These are phyloP conservation scores for Mortierella sp. DNA, from an alignment of 371 early-diverging fungal species.

Conservation along the genomic window DNA sequence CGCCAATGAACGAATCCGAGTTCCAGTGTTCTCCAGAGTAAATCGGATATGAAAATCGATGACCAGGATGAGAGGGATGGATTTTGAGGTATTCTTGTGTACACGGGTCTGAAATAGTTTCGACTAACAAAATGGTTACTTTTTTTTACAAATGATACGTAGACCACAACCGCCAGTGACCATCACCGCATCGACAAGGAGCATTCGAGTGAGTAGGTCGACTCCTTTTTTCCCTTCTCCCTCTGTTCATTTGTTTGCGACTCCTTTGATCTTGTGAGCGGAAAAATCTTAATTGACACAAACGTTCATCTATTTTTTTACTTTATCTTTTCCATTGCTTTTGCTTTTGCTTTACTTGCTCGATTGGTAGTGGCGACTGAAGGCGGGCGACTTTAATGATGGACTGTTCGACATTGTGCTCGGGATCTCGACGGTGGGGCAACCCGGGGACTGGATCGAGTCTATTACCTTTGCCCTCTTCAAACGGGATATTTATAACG, in stretches of 20 bases:
- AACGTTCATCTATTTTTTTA: not conserved
- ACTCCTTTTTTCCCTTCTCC: not conserved
- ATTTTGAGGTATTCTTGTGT: too few relatives aligned
- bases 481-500: slow-evolving; percentile 1
- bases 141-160: not conserved
- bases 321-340: not conserved
- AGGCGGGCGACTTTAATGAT: not conserved
- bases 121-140: too few relatives aligned
- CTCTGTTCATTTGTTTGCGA: not conserved
- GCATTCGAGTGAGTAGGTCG: slow-evolving; percentile 9
- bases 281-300: not conserved
- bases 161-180: not conserved
- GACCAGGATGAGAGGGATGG: not conserved
- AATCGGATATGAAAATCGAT: too few relatives aligned
- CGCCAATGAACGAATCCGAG: not conserved
- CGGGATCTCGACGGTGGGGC: not conserved
- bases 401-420: not conserved
- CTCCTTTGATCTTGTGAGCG: not conserved
- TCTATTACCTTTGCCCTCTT: slow-evolving; percentile 1
- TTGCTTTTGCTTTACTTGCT: not conserved
- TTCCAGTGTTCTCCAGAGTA: not conserved
- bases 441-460: not conserved
- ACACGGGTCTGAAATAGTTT: too few relatives aligned
- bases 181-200: slow-evolving; percentile 6
- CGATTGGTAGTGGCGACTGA: not conserved